Evolutionary conservation across 2,329 filamentous ascomycete species (phyloP), one percentile per base, ranked within the genome.

Genomic region (Aspergillus candidus): DNA sequence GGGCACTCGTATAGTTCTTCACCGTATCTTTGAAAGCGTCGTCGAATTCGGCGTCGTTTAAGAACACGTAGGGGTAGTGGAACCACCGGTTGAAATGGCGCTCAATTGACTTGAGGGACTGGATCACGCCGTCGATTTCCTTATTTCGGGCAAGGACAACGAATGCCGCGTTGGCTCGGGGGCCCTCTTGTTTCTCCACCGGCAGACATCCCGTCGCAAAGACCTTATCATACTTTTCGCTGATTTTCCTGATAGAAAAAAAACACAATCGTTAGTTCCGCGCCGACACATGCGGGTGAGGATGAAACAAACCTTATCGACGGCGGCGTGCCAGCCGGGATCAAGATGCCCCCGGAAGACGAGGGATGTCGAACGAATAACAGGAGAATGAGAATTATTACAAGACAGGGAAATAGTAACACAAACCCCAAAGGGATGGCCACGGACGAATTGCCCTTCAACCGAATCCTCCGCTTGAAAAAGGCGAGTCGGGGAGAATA

Each of bases 81-180:
- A 89, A 98, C 90, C 91, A 98, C 55, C 90, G 82, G 71, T 98
- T 98, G 80, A 98, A 98, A 70, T 98, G 93, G 57, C 93, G 81
- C 73, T 98, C 93, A 55, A 98, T 90, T 35, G 91, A 97, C 73
- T 96, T 96, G 67, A 98, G 79, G 8, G 93, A 97, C 68, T 97
- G 88, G 53, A 98, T 81, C 32, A 98, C 93, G 48, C 93, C 93
- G 1, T 95, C 90, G 52, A 98, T 69, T 71, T 98, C 93, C 75
- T 95, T 94, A 66, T 98, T 97, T 58, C 93, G 78, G 43, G 93
- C 93, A 47, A 98, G 78, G 32, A 98, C 89, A 51, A 98, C 93
- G 60, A 98, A 95, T 18, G 88, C 91, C 48, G 88, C 93, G 62
- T 97, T 98, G 55, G 88, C 93, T 61, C 89, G 81, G 34, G 88